phyloP scores from a whole-genome alignment of 306 rosid genomes.

The Cajanus cajan region DNA sequence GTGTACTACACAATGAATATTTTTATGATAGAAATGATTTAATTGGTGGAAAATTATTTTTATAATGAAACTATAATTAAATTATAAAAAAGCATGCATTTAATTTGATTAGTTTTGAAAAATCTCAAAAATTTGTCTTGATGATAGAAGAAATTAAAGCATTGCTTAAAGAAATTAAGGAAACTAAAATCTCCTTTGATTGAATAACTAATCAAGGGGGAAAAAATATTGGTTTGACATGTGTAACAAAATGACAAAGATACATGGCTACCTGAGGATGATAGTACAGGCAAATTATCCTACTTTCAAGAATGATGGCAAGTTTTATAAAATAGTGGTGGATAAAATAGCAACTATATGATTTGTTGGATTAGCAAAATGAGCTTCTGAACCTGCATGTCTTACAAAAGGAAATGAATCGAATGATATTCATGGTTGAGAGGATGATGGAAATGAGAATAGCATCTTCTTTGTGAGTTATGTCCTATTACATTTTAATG shows the following conservation, averaged over 20 bases:
- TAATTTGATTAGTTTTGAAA: neutral
- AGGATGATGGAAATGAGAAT: slow-evolving; percentile 4
- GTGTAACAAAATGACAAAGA: neutral
- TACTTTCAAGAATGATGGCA: neutral
- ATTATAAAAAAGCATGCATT: too few species aligned
- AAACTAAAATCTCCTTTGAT: neutral
- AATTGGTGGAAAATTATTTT: neutral
- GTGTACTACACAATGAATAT: too few species aligned
- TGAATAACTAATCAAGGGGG: neutral
- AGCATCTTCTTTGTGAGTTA: neutral
- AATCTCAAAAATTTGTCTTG: neutral
- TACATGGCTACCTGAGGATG: neutral
- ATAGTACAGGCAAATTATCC: neutral
- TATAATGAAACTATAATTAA: neutral
- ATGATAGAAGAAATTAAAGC: neutral
- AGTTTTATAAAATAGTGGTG: neutral
- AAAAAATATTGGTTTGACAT: neutral
- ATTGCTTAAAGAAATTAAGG: neutral
- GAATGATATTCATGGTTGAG: neutral
- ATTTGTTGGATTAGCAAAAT: neutral
- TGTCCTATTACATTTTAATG: slow-evolving; percentile 5
- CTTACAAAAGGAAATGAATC: neutral
- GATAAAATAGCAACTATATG: neutral
- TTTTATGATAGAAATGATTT: too few species aligned
- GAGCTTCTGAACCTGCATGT: neutral